These are phyloP conservation scores for Fusarium buharicum DNA, from an alignment of 2,329 filamentous ascomycete genomes.

Conservation along the genomic window DNA sequence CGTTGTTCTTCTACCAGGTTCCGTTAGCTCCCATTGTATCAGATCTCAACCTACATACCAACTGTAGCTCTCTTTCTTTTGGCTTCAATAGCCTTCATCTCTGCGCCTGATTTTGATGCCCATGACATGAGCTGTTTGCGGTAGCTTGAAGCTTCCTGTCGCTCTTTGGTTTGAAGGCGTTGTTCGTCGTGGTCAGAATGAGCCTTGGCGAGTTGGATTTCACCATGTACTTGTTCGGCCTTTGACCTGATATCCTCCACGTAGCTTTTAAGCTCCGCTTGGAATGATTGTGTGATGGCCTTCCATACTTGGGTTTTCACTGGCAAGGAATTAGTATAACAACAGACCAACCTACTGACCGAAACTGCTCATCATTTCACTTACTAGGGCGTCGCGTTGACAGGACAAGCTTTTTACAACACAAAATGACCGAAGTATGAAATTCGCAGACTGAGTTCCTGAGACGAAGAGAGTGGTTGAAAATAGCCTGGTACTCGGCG, in stretches of 20 bases:
- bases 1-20: background rate
- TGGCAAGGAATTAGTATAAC: background rate
- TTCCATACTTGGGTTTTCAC: constrained; percentile 10
- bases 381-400: constrained; percentile 2
- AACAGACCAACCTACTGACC: background rate
- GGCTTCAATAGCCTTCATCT: background rate
- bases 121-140: background rate
- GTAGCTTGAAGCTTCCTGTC: constrained; percentile 7
- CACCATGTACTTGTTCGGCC: constrained; percentile 2
- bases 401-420: constrained; percentile 20
- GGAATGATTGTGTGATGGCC: constrained; percentile 20
- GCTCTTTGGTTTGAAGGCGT: constrained; percentile 4
- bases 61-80: background rate
- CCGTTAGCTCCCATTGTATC: fast-evolving
- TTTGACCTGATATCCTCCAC: constrained; percentile 23
- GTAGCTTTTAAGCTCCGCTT: constrained; percentile 12
- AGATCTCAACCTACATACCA: background rate
- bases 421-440: constrained; percentile 11
- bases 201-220: constrained; percentile 19
- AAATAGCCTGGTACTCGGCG: constrained; percentile 20
- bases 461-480: background rate
- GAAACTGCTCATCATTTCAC: background rate
- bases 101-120: background rate
- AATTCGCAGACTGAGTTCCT: constrained; percentile 4
- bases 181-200: constrained; percentile 13